These are phyloP conservation scores for Fusarium papillatum DNA, from an alignment of 2,329 filamentous ascomycete species.

Conservation along the genomic window DNA sequence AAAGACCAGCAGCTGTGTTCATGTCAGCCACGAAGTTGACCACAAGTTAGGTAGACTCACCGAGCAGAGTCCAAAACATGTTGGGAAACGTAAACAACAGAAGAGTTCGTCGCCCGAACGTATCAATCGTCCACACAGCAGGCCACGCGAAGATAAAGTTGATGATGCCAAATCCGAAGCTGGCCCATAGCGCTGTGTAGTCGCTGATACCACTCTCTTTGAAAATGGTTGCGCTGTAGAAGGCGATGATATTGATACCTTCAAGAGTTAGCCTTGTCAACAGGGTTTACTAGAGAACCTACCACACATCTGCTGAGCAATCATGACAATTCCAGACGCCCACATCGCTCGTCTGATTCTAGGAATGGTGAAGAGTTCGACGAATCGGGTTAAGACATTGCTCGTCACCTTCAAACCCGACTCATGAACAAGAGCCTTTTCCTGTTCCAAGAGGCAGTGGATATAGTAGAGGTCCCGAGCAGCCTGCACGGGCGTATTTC, in stretches of 20 bases:
- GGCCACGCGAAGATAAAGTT: conserved; percentile 76
- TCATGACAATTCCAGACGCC: conserved; percentile 78
- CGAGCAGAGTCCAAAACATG: conserved; percentile 71
- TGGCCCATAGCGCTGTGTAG: conserved; percentile 56
- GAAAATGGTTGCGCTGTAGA: conserved; percentile 63
- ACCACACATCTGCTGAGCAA: conserved; percentile 73
- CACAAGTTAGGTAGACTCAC: conserved; percentile 28
- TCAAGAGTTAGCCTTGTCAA: background rate
- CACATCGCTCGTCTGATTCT: conserved; percentile 72
- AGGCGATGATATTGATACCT: conserved; percentile 62
- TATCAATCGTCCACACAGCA: conserved; percentile 75
- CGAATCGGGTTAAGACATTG: conserved; percentile 63
- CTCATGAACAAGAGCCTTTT: conserved; percentile 44
- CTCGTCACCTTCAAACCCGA: conserved; percentile 53
- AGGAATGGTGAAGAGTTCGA: conserved; percentile 70
- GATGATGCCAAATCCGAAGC: conserved; percentile 63
- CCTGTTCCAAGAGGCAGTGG: conserved; percentile 54
- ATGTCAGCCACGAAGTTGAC: background rate
- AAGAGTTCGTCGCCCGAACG: conserved; percentile 70
- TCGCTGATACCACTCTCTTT: conserved; percentile 54
- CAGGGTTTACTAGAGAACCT: background rate
- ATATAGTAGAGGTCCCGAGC: conserved; percentile 75
- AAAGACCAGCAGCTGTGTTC: conserved; percentile 48
- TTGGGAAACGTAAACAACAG: conserved; percentile 75
- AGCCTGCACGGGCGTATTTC: conserved; percentile 71